A percentile compares a stretch with the other conserved stretches of the same genome.
Conservation (phyloP, 345 rosid genomes). For the Sonneratia alba region DNA sequence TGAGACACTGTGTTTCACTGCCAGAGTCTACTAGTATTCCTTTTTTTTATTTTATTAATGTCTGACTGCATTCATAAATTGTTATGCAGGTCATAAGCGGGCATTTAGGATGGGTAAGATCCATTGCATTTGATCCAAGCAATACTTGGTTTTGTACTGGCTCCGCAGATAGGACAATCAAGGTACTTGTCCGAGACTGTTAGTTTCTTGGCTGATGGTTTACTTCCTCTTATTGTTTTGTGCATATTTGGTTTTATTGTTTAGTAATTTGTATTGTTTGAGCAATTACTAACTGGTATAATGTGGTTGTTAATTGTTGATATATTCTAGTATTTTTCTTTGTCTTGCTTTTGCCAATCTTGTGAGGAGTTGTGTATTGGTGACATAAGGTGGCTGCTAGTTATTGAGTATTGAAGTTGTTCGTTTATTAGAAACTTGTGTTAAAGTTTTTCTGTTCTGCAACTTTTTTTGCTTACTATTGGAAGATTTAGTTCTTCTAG, state of each 20-base stretch:
- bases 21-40: background rate
- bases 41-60: background rate
- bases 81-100: slow-evolving; percentile 66
- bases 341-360: background rate
- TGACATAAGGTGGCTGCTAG: background rate
- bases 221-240: background rate
- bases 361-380: background rate
- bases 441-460: background rate
- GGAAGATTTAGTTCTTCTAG: background rate
- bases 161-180: slow-evolving; percentile 95
- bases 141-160: slow-evolving; percentile 98
- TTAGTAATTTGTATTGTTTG: background rate
- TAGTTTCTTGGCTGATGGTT: background rate
- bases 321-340: background rate
- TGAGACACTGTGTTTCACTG: background rate
- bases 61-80: background rate
- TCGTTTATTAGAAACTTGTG: background rate
- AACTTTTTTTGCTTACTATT: background rate
- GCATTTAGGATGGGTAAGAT: slow-evolving; percentile 98
- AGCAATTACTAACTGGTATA: background rate
- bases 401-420: background rate
- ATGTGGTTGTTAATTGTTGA: background rate
- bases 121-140: slow-evolving; percentile 94
- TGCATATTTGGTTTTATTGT: background rate
- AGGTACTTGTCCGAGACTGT: slow-evolving; percentile 35